These are phyloP conservation scores for Dalbergia cultrata DNA, from an alignment of 306 rosid species.

Conservation along the genomic window DNA sequence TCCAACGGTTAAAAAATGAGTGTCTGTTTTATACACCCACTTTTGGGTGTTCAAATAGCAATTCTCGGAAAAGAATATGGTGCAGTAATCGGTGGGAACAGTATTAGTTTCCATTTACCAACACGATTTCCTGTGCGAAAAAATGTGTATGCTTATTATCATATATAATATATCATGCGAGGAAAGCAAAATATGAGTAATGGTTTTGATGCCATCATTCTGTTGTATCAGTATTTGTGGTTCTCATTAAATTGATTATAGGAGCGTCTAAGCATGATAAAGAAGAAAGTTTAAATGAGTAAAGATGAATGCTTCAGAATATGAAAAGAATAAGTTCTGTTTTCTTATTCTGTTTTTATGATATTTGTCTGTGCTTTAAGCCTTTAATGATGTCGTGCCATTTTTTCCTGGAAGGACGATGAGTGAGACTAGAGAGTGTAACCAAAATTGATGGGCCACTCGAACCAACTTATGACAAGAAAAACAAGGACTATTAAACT, in stretches of 20 bases:
- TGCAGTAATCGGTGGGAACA: background rate
- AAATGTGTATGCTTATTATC: background rate
- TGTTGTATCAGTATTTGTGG: too few relatives aligned
- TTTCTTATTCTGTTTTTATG: too few relatives aligned
- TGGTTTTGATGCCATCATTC: too few relatives aligned
- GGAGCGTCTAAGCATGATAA: too few relatives aligned
- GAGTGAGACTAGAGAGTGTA: background rate
- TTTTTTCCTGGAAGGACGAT: background rate
- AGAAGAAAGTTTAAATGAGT: too few relatives aligned
- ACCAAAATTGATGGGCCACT: background rate
- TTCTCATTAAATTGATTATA: too few relatives aligned
- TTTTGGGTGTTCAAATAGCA: too few relatives aligned
- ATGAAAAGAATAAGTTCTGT: background rate
- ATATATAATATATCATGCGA: background rate
- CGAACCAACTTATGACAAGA: background rate
- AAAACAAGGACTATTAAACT: background rate
- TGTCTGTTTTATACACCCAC: too few relatives aligned
- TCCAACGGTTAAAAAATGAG: too few relatives aligned
- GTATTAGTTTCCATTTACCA: background rate
- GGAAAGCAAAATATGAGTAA: too few relatives aligned
- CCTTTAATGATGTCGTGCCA: background rate
- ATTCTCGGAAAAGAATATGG: background rate
- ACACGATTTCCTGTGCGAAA: slow-evolving; percentile 15
- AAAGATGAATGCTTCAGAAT: background rate
- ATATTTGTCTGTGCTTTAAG: too few relatives aligned